phyloP scores from a whole-genome alignment of 805 yeast species.

The Clavispora santaluciae region DNA sequence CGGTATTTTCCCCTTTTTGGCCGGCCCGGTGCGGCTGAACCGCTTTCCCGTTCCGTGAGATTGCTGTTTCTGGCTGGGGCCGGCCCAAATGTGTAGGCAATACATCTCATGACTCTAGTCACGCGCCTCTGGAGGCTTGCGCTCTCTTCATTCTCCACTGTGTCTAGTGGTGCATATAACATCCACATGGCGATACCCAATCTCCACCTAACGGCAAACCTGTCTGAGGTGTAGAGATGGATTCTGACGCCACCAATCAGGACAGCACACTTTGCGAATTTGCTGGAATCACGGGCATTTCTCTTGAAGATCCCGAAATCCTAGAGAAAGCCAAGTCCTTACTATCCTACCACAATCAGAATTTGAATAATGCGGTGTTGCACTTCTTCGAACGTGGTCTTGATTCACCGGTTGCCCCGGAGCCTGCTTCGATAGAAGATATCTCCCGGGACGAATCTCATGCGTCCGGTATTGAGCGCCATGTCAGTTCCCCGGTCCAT shows the following conservation, averaged over 20 bases:
- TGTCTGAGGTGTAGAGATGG: conserved; percentile 3
- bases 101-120: too few species aligned
- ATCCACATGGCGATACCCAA: background rate
- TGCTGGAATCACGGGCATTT: conserved; percentile 12
- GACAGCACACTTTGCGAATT: conserved; percentile 12
- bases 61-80: too few species aligned
- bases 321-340: conserved; percentile 9
- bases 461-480: conserved; percentile 10
- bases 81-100: too few species aligned
- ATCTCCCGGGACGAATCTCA: background rate
- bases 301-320: conserved; percentile 10
- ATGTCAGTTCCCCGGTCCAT: conserved; percentile 6
- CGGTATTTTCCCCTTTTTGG: too few species aligned
- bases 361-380: conserved; percentile 56
- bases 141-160: too few species aligned
- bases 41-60: too few species aligned
- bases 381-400: conserved; percentile 54
- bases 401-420: conserved; percentile 15
- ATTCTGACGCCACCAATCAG: conserved; percentile 6
- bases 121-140: too few species aligned
- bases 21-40: too few species aligned
- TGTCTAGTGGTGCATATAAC: background rate
- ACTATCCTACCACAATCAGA: conserved; percentile 37
- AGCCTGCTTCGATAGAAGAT: conserved; percentile 1
- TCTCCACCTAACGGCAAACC: background rate